Base-by-base conservation (phyloP, 2,329 filamentous ascomycete genomes). In the Botrytis tulipae region DNA sequence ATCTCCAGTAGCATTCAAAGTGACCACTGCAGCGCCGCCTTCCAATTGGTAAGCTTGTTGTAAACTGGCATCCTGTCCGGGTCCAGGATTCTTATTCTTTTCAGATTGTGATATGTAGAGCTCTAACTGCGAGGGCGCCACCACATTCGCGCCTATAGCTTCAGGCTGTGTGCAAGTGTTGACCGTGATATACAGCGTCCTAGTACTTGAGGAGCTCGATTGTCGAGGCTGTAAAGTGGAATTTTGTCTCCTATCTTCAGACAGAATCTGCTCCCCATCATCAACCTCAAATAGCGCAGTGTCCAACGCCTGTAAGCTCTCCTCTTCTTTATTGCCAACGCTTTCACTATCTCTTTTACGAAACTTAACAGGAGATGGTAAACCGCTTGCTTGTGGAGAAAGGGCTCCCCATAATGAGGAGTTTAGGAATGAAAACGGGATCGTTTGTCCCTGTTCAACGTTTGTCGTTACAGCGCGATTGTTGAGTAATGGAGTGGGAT, bases 121-220 rank as follows among this genome's bases (percentile, higher is more conserved):
- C 20, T 88, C 88, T 69, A 98, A 87, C 78, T 97, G 94, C 1
- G 92, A 91, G 20, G 92, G 88, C 1, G 84, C 81, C 16, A 67
- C 73, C n/a, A 70, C 73, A 51, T 73, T 78, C 10, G 74, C 77
- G 14, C 77, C 76, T n/a, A 71, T 66, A 16, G 76, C 73, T 25
- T 67, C 75, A 20, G 95, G 96, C 78, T 97, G 94, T 40, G 89
- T 82, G 82, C 96, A 99, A 1, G 93, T 95, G 77, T 94, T 98
- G 61, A 94, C 90, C 3, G 94, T 94, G 71, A 99, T 87, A 82
- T 92, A 98, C 4, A 98, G 71, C 9, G 76, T 79, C 60, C 78
- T 75, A 25, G 75, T 74, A 40, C 48, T 74, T 40, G 44, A 73
- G 42, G 76, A 73, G 59, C 29, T 73, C 7, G 67, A 63, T 65